A percentile compares a stretch with the other conserved stretches of the same genome.
Evolutionary conservation across 371 early-diverging fungal species (phyloP).

Genomic region (Mucor indicus): DNA sequence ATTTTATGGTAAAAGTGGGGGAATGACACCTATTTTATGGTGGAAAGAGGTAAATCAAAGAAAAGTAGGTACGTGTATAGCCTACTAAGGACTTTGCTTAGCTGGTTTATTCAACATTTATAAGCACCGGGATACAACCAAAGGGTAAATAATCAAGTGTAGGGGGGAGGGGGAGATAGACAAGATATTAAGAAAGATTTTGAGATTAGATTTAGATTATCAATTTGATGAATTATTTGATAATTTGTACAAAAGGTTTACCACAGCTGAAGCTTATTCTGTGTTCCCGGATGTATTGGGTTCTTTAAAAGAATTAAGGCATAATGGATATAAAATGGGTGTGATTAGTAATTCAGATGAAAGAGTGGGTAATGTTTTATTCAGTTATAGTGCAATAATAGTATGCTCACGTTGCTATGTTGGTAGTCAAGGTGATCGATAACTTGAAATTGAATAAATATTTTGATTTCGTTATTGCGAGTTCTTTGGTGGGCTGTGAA

Average conservation of each 20-base stretch:
- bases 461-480: conserved; percentile 42
- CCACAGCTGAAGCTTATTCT: conserved; percentile 39
- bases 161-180: too few relatives aligned
- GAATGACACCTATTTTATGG: conserved; percentile 35
- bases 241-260: conserved; percentile 37
- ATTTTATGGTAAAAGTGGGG: conserved; percentile 36
- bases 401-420: too few relatives aligned
- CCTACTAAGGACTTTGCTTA: conserved; percentile 1
- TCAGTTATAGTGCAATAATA: too few relatives aligned
- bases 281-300: conserved; percentile 39
- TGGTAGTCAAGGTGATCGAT: conserved; percentile 36
- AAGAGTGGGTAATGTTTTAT: conserved; percentile 32
- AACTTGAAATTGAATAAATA: conserved; percentile 34
- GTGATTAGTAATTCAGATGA: conserved; percentile 50
- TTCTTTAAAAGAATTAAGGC: conserved; percentile 27
- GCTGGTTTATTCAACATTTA: conserved; percentile 41
- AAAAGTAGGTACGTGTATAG: too few relatives aligned
- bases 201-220: conserved; percentile 28
- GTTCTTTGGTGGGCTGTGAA: conserved; percentile 29
- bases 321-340: conserved; percentile 40
- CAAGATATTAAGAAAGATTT: too few relatives aligned
- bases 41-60: conserved; percentile 46
- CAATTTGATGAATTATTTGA: conserved; percentile 33
- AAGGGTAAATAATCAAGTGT: too few relatives aligned
- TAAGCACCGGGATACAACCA: conserved; percentile 25